Base-by-base conservation (phyloP, 139 green algal species). In the Volvox africanus region DNA sequence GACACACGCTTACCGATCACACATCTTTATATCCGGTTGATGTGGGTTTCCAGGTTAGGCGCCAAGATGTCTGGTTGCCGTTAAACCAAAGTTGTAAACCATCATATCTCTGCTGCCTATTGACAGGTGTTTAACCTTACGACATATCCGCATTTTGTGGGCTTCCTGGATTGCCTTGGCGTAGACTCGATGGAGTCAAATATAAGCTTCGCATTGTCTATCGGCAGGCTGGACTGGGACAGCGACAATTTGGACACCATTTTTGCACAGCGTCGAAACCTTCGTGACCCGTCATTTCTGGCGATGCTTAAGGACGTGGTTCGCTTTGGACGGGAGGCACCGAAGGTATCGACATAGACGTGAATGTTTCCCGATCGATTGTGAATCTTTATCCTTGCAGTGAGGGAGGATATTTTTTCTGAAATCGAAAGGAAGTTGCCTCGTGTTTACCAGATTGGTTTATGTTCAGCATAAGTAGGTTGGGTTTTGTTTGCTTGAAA, bases 91-190 rank as follows among this genome's bases (percentile, higher is more conserved):
- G 20, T 2, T 36, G 26, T 21, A 20, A 9, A 32, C 22, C 71
- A 79, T 79, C 62, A 17, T 69, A 12, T 73, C 24, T 11, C 24
- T 73, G 65, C 11, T 73, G 21, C 32, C 71, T 9, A 20, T 32
- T 26, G 2, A 26, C 94, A 98, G 96, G 97, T 99, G 1, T 99
- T 96, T 94, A 99, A 99, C 90, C 91, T 99, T 35, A 99, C 97
- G 22, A 99, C 97, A 13, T 99, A 99, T 86, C 97, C 97, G 0
- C 94, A 99, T 94, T 77, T 99, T 32, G 94, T 99, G 37, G 97
- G 95, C 0, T 97, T 99, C 62, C 94, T 99, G 83, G 97, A 99
- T 17, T 92, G 91, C 67, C 93, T 99, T 35, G 96, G 95, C 19
- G 97, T 99, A 6, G 97, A 99, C 87, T 96, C 94, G 1, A 95